A percentile compares a stretch with the other conserved stretches of the same genome.
Evolutionary conservation across 768 basidiomycete species (phyloP).

Genomic region (Pleurotus djamor): DNA sequence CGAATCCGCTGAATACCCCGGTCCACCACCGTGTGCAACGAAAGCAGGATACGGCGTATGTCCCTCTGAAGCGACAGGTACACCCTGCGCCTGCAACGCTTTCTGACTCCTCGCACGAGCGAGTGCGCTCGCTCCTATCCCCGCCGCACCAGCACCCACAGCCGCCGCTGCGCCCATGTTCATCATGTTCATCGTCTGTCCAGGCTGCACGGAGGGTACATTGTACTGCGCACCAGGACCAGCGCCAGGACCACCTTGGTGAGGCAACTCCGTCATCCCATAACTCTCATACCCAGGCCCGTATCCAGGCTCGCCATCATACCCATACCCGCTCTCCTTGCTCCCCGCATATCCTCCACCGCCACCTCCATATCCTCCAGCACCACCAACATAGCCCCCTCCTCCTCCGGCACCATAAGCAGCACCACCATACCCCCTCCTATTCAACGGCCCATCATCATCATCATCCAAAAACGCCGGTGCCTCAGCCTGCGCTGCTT

Average conservation of each 20-base stretch:
- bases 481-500: conserved; percentile 51
- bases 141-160: conserved; percentile 28
- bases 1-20: background rate
- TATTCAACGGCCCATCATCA: conserved; percentile 5
- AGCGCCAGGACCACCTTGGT: conserved; percentile 18
- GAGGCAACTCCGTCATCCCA: conserved; percentile 44
- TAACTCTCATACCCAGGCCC: conserved; percentile 36
- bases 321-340: conserved; percentile 43
- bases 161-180: background rate
- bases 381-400: conserved; percentile 17
- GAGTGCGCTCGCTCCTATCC: conserved; percentile 33
- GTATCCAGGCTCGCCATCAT: conserved; percentile 56
- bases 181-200: background rate
- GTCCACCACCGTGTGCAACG: conserved; percentile 6
- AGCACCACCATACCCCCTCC: background rate
- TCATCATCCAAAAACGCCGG: conserved; percentile 54
- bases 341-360: conserved; percentile 16
- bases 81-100: conserved; percentile 17
- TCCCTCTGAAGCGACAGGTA: conserved; percentile 9
- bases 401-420: conserved; percentile 20
- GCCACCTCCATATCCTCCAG: conserved; percentile 17
- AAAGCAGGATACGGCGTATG: conserved; percentile 12
- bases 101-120: conserved; percentile 35
- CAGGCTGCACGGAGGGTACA: background rate
- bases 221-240: conserved; percentile 12